These are phyloP conservation scores for Magnaporthiopsis rhizophila DNA, from an alignment of 2,329 filamentous ascomycete species.

Conservation along the genomic window DNA sequence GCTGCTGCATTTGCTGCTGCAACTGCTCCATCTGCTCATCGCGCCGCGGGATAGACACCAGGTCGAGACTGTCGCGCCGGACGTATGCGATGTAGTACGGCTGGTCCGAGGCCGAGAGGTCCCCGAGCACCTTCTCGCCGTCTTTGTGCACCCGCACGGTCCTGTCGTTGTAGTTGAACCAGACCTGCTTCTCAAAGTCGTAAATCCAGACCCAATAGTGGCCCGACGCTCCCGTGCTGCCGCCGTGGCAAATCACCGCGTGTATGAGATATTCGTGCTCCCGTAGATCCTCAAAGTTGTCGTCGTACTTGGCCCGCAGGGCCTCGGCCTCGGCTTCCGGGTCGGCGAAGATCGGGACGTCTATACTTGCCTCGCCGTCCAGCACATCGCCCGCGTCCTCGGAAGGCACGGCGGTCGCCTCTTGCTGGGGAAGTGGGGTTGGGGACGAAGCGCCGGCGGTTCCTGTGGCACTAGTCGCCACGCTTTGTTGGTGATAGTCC, in stretches of 20 bases:
- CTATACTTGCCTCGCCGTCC: constrained; percentile 15
- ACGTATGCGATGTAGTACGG: constrained; percentile 40
- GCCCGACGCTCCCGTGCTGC: constrained; percentile 57
- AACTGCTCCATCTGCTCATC: not conserved
- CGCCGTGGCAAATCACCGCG: constrained; percentile 86
- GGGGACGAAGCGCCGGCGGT: not conserved
- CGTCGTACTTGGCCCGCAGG: constrained; percentile 26
- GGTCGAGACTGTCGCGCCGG: constrained; percentile 11
- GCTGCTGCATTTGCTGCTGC: constrained; percentile 1
- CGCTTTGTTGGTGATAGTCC: not conserved
- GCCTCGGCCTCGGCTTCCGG: constrained; percentile 15
- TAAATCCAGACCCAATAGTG: constrained; percentile 98
- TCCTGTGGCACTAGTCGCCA: not conserved
- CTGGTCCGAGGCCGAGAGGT: constrained; percentile 61
- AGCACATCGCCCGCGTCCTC: not conserved
- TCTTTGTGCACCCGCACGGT: constrained; percentile 63
- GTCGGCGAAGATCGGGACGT: constrained; percentile 25
- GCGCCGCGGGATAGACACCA: constrained; percentile 5
- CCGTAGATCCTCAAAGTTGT: constrained; percentile 55
- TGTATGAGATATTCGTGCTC: constrained; percentile 74
- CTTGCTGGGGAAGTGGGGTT: not conserved
- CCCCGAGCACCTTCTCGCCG: constrained; percentile 59
- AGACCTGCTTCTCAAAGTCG: constrained; percentile 73
- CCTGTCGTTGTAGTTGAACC: constrained; percentile 93
- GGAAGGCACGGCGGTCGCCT: not conserved